These are phyloP conservation scores for Verticillium alfalfae DNA, from an alignment of 2,329 filamentous ascomycete species.

Conservation along the genomic window DNA sequence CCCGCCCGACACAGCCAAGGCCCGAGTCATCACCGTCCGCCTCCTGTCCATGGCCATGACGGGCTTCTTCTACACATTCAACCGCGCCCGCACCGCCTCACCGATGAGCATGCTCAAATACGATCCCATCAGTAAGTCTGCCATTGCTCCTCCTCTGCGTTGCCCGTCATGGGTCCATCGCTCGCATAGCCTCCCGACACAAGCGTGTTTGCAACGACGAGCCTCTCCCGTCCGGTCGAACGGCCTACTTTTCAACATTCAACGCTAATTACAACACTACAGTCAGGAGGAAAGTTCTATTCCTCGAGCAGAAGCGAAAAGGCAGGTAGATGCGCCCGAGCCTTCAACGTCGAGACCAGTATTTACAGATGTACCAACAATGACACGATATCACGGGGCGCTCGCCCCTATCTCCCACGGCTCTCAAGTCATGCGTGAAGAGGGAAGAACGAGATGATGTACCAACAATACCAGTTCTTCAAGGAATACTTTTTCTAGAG, in stretches of 20 bases:
- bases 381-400: slow-evolving; percentile 11
- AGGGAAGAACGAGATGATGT: background rate
- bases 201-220: background rate
- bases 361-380: slow-evolving; percentile 10
- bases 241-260: background rate
- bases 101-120: slow-evolving; percentile 99
- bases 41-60: slow-evolving; percentile 98
- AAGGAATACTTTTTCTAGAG: background rate
- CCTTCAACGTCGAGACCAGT: background rate
- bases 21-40: slow-evolving; percentile 86
- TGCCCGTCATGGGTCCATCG: background rate
- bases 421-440: background rate
- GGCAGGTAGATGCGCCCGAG: slow-evolving; percentile 39
- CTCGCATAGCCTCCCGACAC: background rate
- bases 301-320: slow-evolving; percentile 86
- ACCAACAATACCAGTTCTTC: background rate
- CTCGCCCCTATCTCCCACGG: slow-evolving; percentile 7
- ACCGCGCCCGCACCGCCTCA: slow-evolving; percentile 71
- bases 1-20: slow-evolving; percentile 59
- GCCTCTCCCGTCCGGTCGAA: background rate
- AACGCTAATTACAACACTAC: slow-evolving; percentile 3
- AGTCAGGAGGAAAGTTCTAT: slow-evolving; percentile 95
- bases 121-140: slow-evolving; percentile 76
- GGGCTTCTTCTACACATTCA: slow-evolving; percentile 91
- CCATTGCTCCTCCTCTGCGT: background rate